These are phyloP conservation scores for Musa troglodytarum DNA, from an alignment of 176 grass and related monocot species.

Conservation along the genomic window DNA sequence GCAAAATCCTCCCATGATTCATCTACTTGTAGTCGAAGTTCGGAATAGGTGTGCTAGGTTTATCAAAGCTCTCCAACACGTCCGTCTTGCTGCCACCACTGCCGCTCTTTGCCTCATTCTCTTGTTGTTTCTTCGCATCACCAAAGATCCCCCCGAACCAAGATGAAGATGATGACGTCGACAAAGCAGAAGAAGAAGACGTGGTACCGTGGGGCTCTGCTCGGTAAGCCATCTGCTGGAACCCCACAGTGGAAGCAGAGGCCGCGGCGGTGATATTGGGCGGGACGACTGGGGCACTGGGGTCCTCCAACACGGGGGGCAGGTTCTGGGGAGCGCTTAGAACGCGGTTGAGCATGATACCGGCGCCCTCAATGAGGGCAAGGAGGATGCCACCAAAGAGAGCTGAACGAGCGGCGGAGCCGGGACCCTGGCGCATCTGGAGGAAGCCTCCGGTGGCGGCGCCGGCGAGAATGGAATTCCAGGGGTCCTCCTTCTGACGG, in stretches of 20 bases:
- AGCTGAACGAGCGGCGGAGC: conserved; percentile 45
- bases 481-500: conserved; percentile 93
- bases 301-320: conserved; percentile 42
- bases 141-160: conserved; percentile 54
- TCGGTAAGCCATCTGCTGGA: conserved; percentile 16
- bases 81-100: conserved; percentile 42
- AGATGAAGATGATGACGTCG: neutral
- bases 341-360: conserved; percentile 88
- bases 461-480: conserved; percentile 94
- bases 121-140: conserved; percentile 39
- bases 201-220: conserved; percentile 16
- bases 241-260: neutral
- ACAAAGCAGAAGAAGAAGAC: neutral
- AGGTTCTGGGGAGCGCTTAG: conserved; percentile 49
- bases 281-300: conserved; percentile 22
- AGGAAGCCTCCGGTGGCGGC: conserved; percentile 88
- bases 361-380: conserved; percentile 89
- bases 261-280: neutral
- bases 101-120: conserved; percentile 29
- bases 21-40: conserved; percentile 81
- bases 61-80: conserved; percentile 84
- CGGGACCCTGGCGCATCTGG: conserved; percentile 66
- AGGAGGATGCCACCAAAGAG: conserved; percentile 72
- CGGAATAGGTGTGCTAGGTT: conserved; percentile 52
- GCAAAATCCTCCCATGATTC: neutral